These are phyloP conservation scores for Calonectria henricotiae DNA, from an alignment of 2,329 filamentous ascomycete species.

Conservation along the genomic window DNA sequence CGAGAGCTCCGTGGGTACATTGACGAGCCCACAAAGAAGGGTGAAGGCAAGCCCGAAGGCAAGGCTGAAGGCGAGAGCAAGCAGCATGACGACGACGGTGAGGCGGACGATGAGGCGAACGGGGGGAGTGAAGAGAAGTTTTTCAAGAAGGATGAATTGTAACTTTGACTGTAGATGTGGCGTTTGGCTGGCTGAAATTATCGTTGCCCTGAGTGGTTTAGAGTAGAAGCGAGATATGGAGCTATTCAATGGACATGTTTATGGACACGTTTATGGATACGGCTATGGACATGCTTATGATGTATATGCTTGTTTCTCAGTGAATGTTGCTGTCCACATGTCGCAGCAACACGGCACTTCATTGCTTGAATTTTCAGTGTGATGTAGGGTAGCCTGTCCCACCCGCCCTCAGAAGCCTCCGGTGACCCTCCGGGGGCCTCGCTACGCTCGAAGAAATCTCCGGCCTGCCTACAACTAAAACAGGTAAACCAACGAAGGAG, in stretches of 20 bases:
- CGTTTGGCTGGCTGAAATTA: conserved; percentile 33
- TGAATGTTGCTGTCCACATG: not conserved
- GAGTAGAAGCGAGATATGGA: conserved; percentile 7
- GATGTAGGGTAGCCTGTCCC: not conserved
- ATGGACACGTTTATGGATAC: too few species aligned
- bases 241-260: not conserved
- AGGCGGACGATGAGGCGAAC: conserved; percentile 1
- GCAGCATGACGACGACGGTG: conserved; percentile 38
- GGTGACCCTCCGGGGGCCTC: too few species aligned
- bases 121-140: conserved; percentile 68
- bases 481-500: too few species aligned
- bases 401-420: not conserved
- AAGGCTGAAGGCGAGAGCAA: conserved; percentile 47
- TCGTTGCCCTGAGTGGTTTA: not conserved
- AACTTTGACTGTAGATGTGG: conserved; percentile 32
- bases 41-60: conserved; percentile 38
- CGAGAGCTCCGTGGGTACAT: conserved; percentile 80
- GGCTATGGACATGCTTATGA: not conserved
- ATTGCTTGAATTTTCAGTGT: not conserved
- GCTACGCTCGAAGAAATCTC: too few species aligned
- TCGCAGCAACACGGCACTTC: not conserved
- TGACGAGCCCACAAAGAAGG: conserved; percentile 67
- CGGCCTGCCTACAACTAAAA: too few species aligned
- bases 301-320: not conserved
- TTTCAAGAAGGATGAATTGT: conserved; percentile 66